A percentile compares a stretch with the other conserved stretches of the same genome.
Evolutionary conservation across 805 yeast genomes (phyloP).

Genomic region (Candida patagonica): DNA sequence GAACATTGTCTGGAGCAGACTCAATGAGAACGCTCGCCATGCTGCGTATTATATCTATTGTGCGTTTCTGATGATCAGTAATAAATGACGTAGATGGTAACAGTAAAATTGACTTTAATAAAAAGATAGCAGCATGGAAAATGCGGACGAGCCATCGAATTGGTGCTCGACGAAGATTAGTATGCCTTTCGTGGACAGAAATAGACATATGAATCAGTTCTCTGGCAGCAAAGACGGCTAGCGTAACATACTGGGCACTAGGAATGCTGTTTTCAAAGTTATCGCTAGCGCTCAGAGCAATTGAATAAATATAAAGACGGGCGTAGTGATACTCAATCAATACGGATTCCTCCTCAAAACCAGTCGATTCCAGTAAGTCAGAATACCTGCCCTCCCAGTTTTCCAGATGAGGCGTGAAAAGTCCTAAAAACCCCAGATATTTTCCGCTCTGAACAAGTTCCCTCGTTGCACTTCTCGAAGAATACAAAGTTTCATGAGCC

Average conservation of each 20-base stretch:
- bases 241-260: constrained; percentile 61
- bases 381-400: constrained; percentile 66
- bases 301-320: constrained; percentile 71
- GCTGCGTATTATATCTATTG: constrained; percentile 53
- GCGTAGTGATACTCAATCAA: constrained; percentile 80
- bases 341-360: constrained; percentile 58
- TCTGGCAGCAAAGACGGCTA: constrained; percentile 77
- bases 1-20: constrained; percentile 84
- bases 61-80: constrained; percentile 39
- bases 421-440: constrained; percentile 58
- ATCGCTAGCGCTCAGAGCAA: constrained; percentile 49
- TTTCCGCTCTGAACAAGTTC: constrained; percentile 26
- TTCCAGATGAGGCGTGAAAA: constrained; percentile 67
- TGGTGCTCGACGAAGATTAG: constrained; percentile 67
- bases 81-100: constrained; percentile 17
- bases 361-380: constrained; percentile 33
- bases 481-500: constrained; percentile 77
- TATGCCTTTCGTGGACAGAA: constrained; percentile 50
- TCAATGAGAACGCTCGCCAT: constrained; percentile 69
- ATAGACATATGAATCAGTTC: constrained; percentile 65
- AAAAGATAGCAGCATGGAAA: constrained; percentile 80
- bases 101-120: constrained; percentile 64
- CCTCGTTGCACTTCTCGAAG: constrained; percentile 31
- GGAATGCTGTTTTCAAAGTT: constrained; percentile 35
- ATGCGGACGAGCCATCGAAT: constrained; percentile 86